Percentiles rank a stretch among this genome's conserved stretches.
Conservation (phyloP, 2,329 filamentous ascomycete genomes). For the Onygenales sp. region DNA sequence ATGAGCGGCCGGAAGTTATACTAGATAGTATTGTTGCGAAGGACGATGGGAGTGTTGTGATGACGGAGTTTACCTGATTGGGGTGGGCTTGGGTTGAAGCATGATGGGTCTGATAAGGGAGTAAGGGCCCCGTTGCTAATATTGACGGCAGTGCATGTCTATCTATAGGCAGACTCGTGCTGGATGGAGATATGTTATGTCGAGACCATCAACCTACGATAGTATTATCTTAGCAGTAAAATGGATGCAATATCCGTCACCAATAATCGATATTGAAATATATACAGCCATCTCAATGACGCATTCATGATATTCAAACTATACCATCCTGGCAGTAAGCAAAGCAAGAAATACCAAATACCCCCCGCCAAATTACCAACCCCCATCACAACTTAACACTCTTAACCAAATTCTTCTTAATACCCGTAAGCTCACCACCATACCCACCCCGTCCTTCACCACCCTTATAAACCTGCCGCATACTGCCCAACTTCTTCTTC, state of each 20-base stretch:
- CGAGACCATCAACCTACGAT: no score
- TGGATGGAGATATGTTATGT: no score
- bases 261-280: no score
- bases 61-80: background rate
- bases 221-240: no score
- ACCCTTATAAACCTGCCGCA: conserved; percentile 77
- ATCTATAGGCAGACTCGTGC: no score
- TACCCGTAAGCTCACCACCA: conserved; percentile 84
- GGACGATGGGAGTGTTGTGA: background rate
- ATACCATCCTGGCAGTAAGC: background rate
- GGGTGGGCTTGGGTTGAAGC: no score
- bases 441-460: conserved; percentile 79
- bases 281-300: no score
- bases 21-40: conserved; percentile 5
- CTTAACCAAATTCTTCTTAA: conserved; percentile 88
- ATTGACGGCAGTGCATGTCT: no score
- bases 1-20: background rate
- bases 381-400: conserved; percentile 71
- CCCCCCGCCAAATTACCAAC: background rate
- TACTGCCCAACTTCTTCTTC: conserved; percentile 90
- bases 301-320: no score
- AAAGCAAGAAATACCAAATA: background rate
- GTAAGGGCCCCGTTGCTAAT: no score
- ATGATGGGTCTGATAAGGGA: no score
- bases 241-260: no score